Percentiles rank a stretch among this genome's conserved stretches.
These are phyloP conservation scores for Fusarium udum DNA, from an alignment of 2,329 filamentous ascomycete species.

Conservation along the genomic window DNA sequence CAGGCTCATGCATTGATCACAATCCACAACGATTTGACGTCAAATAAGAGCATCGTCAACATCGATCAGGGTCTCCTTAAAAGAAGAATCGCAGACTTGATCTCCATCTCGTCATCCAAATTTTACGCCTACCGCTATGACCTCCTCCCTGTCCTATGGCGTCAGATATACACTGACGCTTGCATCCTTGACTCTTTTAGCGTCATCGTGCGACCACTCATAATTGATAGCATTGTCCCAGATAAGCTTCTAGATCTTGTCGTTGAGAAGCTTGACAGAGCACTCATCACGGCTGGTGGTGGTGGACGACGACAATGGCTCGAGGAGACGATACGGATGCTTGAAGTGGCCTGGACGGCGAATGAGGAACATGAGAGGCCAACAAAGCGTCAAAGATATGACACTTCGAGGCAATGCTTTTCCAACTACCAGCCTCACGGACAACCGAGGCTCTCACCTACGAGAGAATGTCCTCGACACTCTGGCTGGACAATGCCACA, in stretches of 20 bases:
- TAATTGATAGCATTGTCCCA: neutral
- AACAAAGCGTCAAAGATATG: constrained; percentile 32
- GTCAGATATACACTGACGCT: constrained; percentile 75
- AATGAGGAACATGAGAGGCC: constrained; percentile 27
- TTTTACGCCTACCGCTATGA: constrained; percentile 77
- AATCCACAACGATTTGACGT: constrained; percentile 32
- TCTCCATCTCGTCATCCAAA: constrained; percentile 68
- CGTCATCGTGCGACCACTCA: constrained; percentile 39
- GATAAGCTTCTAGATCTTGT: constrained; percentile 59
- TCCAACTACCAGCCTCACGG: constrained; percentile 44
- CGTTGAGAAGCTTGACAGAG: constrained; percentile 76
- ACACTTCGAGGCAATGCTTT: constrained; percentile 33
- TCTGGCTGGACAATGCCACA: constrained; percentile 61
- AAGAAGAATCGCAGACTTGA: constrained; percentile 63
- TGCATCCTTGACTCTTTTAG: constrained; percentile 69
- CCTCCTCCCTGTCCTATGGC: constrained; percentile 74
- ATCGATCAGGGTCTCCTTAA: constrained; percentile 44
- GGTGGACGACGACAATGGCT: constrained; percentile 61
- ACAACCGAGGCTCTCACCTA: constrained; percentile 39
- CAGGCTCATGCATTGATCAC: constrained; percentile 43
- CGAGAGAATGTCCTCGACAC: constrained; percentile 41
- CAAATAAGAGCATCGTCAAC: neutral
- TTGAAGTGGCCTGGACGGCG: constrained; percentile 47
- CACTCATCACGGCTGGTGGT: constrained; percentile 78
- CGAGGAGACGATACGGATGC: constrained; percentile 58